Evolutionary conservation across 345 rosid species (phyloP), one percentile per base, ranked within the genome.

Genomic region (Pugionium cornutum): DNA sequence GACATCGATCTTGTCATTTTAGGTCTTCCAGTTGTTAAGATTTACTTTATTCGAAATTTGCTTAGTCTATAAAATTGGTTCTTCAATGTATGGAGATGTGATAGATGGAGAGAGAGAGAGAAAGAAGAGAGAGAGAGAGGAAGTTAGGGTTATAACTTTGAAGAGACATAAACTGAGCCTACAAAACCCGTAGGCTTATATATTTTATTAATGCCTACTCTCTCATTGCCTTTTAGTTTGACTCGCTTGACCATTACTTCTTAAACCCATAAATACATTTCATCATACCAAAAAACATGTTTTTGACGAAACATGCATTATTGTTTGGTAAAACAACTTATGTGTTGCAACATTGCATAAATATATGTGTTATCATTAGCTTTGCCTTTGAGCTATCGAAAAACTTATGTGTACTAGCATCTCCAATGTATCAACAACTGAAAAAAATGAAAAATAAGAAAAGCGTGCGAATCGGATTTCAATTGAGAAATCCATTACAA

Each of bases 151-250:
- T 43, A 64, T 26, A 59, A 64, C 75, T 56, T 48, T n/a, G 6
- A 64, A 55, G 69, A 64, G 40, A 33, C 75, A 72, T 40, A 57
- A 64, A 64, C 70, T 72, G 70, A 72, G 53, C 59, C 75, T 71
- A 71, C 39, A 28, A 36, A 53, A 40, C 26, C 4, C 53, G 9
- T 71, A 71, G 65, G n/a, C 65, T 64, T 64, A 53, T 41, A 53
- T 41, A 63, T 72, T 71, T 64, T 56, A 64, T 64, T 33, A 56
- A 49, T 41, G 32, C 59, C 58, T 37, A 53, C 63, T 47, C 49
- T 33, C 44, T 48, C 58, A 29, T 71, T 57, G 70, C 53, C 48
- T 72, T 64, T 72, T 59, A 8, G 18, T 72, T 71, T 72, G 76
- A 71, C 75, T 64, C 58, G 58, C 32, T 56, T 48, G 69, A 64